Conservation (phyloP, 73 alveolate genomes). For the Breviolum minutum region DNA sequence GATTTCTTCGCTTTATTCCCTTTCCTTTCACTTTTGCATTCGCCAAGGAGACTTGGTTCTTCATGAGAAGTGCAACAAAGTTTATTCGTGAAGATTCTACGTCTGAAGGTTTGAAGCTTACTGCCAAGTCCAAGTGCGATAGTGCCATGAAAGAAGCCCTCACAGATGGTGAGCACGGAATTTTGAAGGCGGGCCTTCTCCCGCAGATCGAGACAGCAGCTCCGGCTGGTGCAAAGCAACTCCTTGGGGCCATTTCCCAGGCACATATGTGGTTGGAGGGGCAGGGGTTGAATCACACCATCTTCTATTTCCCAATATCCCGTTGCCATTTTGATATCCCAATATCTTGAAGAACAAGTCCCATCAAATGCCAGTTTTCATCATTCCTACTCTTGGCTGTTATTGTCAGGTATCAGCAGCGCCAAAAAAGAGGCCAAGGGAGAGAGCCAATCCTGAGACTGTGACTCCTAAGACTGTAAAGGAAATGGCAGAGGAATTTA, state of each 20-base stretch:
- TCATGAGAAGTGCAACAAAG: background rate
- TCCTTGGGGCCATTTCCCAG: background rate
- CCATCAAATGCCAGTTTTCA: too few species aligned
- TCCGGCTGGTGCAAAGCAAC: background rate
- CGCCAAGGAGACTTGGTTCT: conserved; percentile 8
- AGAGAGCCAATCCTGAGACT: background rate
- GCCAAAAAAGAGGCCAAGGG: background rate
- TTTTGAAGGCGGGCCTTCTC: background rate
- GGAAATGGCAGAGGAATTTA: background rate
- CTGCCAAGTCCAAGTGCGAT: background rate
- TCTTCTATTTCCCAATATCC: too few species aligned
- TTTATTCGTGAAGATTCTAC: background rate
- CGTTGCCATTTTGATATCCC: too few species aligned
- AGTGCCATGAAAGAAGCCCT: background rate
- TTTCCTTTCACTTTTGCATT: too few species aligned
- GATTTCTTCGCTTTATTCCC: background rate
- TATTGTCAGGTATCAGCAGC: background rate
- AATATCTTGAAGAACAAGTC: too few species aligned
- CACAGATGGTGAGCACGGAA: background rate
- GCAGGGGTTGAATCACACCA: background rate
- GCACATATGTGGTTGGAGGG: background rate
- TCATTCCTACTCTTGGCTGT: background rate
- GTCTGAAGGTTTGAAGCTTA: background rate
- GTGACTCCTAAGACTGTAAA: background rate
- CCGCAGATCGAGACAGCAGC: background rate